phyloP scores from a whole-genome alignment of 225 moss, liverwort and hornwort species.

The Climacium dendroides region DNA sequence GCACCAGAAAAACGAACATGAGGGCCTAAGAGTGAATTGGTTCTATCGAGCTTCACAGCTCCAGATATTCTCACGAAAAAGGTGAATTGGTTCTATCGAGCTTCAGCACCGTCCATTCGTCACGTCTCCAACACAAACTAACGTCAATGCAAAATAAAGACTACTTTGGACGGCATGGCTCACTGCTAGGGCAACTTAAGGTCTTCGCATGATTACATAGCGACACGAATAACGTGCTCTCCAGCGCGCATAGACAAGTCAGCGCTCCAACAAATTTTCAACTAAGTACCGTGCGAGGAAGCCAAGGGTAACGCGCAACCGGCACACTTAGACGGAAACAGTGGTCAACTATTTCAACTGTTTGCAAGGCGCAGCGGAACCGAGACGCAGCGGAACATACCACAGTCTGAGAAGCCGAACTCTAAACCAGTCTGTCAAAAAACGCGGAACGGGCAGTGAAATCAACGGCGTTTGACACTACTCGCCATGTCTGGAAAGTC shows the following conservation, averaged over 20 bases:
- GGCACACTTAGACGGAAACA: background rate
- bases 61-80: background rate
- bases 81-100: background rate
- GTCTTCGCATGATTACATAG: background rate
- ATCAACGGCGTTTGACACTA: background rate
- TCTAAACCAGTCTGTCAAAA: background rate
- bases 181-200: background rate
- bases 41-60: background rate
- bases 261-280: background rate
- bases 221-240: background rate
- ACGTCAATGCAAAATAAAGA: background rate
- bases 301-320: background rate
- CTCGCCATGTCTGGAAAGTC: background rate
- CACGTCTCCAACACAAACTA: background rate
- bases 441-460: background rate
- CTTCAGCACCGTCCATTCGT: background rate
- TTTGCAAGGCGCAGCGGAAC: background rate
- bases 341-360: background rate
- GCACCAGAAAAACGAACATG: background rate
- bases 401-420: background rate
- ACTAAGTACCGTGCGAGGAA: background rate
- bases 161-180: background rate
- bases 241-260: background rate
- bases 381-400: background rate
- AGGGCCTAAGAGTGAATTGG: background rate